Evolutionary conservation across 1,139 yeast genomes (phyloP).

Genomic region (Diutina sp.): DNA sequence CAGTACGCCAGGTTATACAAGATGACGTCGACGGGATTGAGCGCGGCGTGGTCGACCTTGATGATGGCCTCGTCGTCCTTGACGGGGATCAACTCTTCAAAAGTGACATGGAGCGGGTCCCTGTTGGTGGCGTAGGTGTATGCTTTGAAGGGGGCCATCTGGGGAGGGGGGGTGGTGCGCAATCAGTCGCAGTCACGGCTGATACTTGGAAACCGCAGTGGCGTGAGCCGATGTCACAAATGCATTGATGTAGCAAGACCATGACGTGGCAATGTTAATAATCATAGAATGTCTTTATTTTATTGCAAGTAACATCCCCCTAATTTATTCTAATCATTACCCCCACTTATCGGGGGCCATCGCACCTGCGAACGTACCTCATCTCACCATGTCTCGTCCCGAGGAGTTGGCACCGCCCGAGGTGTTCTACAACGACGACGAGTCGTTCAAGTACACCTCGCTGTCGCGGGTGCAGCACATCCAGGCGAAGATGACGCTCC

Average conservation of each 20-base stretch:
- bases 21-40: constrained; percentile 60
- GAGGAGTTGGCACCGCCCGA: constrained; percentile 98
- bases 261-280: too few relatives aligned
- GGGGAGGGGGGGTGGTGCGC: neutral
- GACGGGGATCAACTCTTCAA: neutral
- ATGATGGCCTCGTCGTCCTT: constrained; percentile 36
- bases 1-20: constrained; percentile 17
- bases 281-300: too few relatives aligned
- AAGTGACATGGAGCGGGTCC: neutral
- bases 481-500: constrained; percentile 92
- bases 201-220: neutral
- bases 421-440: constrained; percentile 81
- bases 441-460: constrained; percentile 78
- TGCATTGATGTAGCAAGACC: too few relatives aligned
- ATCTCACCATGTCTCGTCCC: constrained; percentile 73
- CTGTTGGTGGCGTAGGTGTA: neutral
- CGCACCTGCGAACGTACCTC: neutral
- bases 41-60: constrained; percentile 42
- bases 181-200: neutral
- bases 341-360: neutral
- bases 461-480: constrained; percentile 96
- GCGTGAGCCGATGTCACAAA: too few relatives aligned
- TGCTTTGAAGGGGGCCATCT: neutral
- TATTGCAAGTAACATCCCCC: too few relatives aligned
- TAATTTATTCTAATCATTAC: too few relatives aligned